These are phyloP conservation scores for Steccherinum ochraceum DNA, from an alignment of 768 basidiomycete species.

Conservation along the genomic window DNA sequence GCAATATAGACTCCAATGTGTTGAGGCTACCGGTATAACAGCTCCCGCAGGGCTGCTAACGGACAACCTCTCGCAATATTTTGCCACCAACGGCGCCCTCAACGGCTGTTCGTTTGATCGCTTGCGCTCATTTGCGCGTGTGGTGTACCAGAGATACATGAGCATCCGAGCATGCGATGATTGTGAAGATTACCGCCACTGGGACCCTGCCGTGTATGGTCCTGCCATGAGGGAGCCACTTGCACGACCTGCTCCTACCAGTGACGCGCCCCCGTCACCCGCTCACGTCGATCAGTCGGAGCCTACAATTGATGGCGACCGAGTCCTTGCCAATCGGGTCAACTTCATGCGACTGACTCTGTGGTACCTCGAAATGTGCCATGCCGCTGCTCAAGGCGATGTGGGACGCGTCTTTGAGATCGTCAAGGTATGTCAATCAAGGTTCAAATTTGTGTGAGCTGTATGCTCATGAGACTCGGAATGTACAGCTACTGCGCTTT, in stretches of 20 bases:
- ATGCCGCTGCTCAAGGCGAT: constrained; percentile 2
- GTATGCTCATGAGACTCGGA: background rate
- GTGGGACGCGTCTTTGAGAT: constrained; percentile 5
- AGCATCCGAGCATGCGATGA: background rate
- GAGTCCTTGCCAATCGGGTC: constrained; percentile 2
- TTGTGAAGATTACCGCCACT: background rate
- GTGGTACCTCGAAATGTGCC: constrained; percentile 2
- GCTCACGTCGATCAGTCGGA: no score
- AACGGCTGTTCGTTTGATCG: background rate
- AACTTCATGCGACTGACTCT: constrained; percentile 4
- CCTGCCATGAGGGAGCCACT: no score
- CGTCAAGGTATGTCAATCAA: background rate
- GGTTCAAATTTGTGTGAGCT: background rate
- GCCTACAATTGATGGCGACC: background rate
- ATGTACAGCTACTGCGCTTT: constrained; percentile 4
- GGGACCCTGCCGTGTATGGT: background rate
- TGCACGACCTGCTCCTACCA: no score
- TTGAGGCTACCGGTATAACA: background rate
- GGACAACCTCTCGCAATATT: background rate
- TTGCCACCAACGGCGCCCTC: background rate
- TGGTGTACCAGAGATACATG: background rate
- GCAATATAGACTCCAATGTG: no score
- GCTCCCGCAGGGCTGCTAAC: background rate
- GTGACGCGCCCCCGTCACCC: no score
- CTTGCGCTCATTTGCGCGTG: background rate